These are phyloP conservation scores for Chaetomiaceae sp. DNA, from an alignment of 2,329 filamentous ascomycete genomes.

Conservation along the genomic window DNA sequence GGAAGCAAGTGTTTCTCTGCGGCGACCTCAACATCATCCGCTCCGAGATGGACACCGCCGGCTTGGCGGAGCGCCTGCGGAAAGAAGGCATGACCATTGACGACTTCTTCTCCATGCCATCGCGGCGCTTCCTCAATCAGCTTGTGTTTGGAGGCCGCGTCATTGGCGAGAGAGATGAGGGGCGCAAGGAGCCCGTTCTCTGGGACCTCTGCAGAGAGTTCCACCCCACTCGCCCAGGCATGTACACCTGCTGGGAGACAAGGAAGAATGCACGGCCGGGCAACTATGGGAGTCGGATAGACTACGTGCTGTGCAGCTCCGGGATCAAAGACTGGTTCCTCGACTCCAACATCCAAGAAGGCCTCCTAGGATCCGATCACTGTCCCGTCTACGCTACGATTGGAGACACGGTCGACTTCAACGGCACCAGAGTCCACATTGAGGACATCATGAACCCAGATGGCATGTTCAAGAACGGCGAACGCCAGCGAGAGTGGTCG, in stretches of 20 bases:
- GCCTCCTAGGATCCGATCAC: conserved; percentile 90
- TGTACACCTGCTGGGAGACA: conserved; percentile 98
- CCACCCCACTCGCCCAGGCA: conserved; percentile 72
- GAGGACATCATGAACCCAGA: conserved; percentile 73
- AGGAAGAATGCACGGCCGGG: conserved; percentile 93
- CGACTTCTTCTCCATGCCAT: conserved; percentile 68
- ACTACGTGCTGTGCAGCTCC: conserved; percentile 83
- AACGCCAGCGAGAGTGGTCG: conserved; percentile 62
- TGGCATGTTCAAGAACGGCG: conserved; percentile 65
- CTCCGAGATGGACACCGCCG: conserved; percentile 67
- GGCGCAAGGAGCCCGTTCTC: conserved; percentile 65
- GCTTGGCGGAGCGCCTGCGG: conserved; percentile 64
- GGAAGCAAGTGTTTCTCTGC: conserved; percentile 79
- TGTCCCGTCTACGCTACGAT: conserved; percentile 84
- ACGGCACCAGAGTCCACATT: conserved; percentile 49
- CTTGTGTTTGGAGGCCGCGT: conserved; percentile 72
- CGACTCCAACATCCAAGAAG: conserved; percentile 84
- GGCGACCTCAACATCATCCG: conserved; percentile 83
- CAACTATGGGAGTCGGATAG: conserved; percentile 88
- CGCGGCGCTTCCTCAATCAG: conserved; percentile 78
- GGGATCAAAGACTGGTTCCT: conserved; percentile 76
- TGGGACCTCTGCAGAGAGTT: conserved; percentile 82
- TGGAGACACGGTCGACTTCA: conserved; percentile 55
- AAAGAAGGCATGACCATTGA: conserved; percentile 65
- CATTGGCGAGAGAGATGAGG: conserved; percentile 60